Percentiles rank a stretch among this genome's conserved stretches.
Conservation (phyloP, 1,284 basidiomycete species). For the Chiua sp. region DNA sequence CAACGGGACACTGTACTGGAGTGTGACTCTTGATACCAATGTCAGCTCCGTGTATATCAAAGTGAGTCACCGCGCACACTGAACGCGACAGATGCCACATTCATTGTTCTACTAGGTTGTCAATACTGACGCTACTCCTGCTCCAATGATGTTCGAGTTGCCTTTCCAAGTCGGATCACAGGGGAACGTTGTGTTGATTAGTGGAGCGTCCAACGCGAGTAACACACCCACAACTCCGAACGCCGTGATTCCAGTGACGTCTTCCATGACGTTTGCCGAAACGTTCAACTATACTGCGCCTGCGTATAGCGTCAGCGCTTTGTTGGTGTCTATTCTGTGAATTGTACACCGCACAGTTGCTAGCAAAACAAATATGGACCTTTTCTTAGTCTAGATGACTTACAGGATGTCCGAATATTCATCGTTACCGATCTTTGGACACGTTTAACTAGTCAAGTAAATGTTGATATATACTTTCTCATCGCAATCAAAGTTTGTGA, state of each 20-base stretch:
- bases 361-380: not conserved
- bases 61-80: not conserved
- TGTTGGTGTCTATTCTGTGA: not conserved
- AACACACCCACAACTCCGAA: conserved; percentile 2
- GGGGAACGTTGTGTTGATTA: conserved; percentile 1
- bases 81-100: too few relatives aligned
- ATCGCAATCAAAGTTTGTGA: too few relatives aligned
- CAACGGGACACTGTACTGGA: conserved; percentile 6
- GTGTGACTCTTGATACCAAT: conserved; percentile 1
- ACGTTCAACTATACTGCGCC: conserved; percentile 5
- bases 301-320: not conserved
- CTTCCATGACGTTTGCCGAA: not conserved
- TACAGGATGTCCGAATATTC: too few relatives aligned
- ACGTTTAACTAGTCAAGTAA: too few relatives aligned
- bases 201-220: not conserved
- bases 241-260: not conserved
- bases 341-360: not conserved
- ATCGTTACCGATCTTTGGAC: too few relatives aligned
- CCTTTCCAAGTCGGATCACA: not conserved
- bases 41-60: not conserved
- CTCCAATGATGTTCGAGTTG: not conserved
- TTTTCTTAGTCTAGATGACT: too few relatives aligned
- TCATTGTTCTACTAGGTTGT: not conserved
- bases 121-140: not conserved
- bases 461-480: too few relatives aligned